Conservation (phyloP, 2,329 filamentous ascomycete species). For the Chalaropsis thielavioides region DNA sequence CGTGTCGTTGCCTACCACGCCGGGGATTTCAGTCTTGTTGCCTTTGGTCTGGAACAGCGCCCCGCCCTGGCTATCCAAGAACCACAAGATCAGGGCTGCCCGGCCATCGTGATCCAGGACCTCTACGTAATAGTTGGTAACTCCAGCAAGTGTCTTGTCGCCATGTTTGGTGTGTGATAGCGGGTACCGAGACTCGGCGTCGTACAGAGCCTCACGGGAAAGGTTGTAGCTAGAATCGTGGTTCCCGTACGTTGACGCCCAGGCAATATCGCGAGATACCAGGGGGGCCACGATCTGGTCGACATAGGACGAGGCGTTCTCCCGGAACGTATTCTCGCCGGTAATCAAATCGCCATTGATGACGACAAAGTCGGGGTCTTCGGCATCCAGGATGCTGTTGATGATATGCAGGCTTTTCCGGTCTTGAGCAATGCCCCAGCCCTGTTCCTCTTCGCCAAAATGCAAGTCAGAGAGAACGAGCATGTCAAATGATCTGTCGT, state of each 20-base stretch:
- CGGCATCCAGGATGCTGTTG: constrained; percentile 40
- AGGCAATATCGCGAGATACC: constrained; percentile 38
- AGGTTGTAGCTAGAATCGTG: constrained; percentile 51
- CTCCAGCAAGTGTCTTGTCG: constrained; percentile 22
- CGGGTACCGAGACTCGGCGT: constrained; percentile 25
- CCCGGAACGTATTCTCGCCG: constrained; percentile 44
- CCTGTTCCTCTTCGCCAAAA: constrained; percentile 48
- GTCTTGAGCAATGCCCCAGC: constrained; percentile 40
- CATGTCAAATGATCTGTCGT: constrained; percentile 36
- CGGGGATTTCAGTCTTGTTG: constrained; percentile 5
- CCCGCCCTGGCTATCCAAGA: constrained; percentile 54
- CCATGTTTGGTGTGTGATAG: constrained; percentile 17
- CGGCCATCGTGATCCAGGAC: constrained; percentile 29
- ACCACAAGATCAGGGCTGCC: constrained; percentile 46
- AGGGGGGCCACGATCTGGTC: constrained; percentile 46
- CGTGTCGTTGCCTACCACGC: constrained; percentile 9
- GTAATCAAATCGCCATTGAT: constrained; percentile 60
- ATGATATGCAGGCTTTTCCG: constrained; percentile 42
- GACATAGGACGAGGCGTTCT: constrained; percentile 38
- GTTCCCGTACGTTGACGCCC: constrained; percentile 58
- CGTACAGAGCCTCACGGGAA: constrained; percentile 31
- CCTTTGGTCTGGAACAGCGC: background rate
- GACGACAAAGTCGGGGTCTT: constrained; percentile 46
- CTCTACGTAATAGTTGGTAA: constrained; percentile 35
- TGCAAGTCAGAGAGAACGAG: constrained; percentile 56